phyloP scores from a whole-genome alignment of 768 basidiomycete genomes.

The Nidularia pulvinata region DNA sequence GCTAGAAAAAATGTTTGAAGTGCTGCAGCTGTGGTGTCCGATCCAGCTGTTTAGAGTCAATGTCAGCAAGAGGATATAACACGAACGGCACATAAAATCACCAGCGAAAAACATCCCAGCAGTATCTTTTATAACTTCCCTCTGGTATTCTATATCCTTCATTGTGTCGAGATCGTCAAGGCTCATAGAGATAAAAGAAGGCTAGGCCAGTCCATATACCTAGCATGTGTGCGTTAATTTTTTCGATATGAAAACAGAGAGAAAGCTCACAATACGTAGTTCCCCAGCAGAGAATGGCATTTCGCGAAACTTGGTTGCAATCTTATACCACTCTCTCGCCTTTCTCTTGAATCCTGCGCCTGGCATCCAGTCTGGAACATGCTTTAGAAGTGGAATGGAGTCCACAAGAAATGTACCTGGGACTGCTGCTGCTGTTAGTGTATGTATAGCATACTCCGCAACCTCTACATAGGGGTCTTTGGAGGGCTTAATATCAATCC shows the following conservation, averaged over 20 bases:
- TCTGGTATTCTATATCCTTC: conserved; percentile 10
- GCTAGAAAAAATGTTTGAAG: conserved; percentile 31
- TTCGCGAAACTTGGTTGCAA: conserved; percentile 26
- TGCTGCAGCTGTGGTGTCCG: conserved; percentile 17
- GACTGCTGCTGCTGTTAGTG: conserved; percentile 21
- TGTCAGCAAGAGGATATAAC: background rate
- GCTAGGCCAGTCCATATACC: conserved; percentile 14
- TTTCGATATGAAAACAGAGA: background rate
- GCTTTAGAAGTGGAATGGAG: conserved; percentile 21
- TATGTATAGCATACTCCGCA: conserved; percentile 27
- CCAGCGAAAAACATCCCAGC: conserved; percentile 35
- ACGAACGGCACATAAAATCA: conserved; percentile 5
- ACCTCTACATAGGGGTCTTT: conserved; percentile 35
- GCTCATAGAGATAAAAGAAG: conserved; percentile 18
- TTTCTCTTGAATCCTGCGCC: conserved; percentile 53
- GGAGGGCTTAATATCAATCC: conserved; percentile 27
- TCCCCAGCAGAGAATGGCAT: conserved; percentile 23
- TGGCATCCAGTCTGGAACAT: conserved; percentile 55
- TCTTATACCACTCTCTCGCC: conserved; percentile 37
- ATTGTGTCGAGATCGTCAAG: conserved; percentile 15
- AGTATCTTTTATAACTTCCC: conserved; percentile 28
- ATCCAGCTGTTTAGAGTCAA: conserved; percentile 1
- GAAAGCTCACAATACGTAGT: conserved; percentile 11
- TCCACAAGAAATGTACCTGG: conserved; percentile 41
- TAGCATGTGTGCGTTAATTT: conserved; percentile 1